phyloP scores from a whole-genome alignment of 2,329 filamentous ascomycete species.

The Fusarium devonianum region DNA sequence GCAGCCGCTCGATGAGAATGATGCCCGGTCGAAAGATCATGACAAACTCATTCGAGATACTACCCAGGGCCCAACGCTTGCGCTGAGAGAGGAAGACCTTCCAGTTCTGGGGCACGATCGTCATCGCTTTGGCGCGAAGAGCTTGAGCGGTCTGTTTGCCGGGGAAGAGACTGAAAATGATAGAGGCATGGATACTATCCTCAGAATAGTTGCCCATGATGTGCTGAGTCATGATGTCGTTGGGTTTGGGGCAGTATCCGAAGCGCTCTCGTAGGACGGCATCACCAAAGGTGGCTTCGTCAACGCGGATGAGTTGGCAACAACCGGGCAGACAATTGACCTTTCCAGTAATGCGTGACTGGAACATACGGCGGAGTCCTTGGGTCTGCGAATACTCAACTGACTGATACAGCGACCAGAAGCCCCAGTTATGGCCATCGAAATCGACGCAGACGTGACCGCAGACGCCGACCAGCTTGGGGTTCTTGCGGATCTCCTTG shows the following conservation, averaged over 20 bases:
- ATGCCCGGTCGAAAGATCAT: slow-evolving; percentile 55
- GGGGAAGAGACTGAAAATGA: slow-evolving; percentile 56
- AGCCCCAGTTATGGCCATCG: slow-evolving; percentile 49
- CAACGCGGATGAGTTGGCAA: slow-evolving; percentile 58
- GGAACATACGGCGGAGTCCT: slow-evolving; percentile 56
- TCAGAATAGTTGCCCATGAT: slow-evolving; percentile 59
- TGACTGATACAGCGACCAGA: slow-evolving; percentile 57
- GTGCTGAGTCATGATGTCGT: slow-evolving; percentile 56
- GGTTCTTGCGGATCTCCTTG: slow-evolving; percentile 51
- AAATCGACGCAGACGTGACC: slow-evolving; percentile 59
- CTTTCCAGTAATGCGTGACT: slow-evolving; percentile 57
- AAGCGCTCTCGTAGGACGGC: slow-evolving; percentile 55
- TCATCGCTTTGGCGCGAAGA: slow-evolving; percentile 55
- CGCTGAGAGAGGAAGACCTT: slow-evolving; percentile 58
- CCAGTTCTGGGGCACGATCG: slow-evolving; percentile 54
- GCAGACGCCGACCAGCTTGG: slow-evolving; percentile 55
- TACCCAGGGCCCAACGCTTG: slow-evolving; percentile 57
- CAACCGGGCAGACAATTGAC: slow-evolving; percentile 58
- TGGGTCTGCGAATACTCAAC: slow-evolving; percentile 58
- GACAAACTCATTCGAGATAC: slow-evolving; percentile 58
- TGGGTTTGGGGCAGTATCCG: slow-evolving; percentile 57
- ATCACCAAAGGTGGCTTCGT: slow-evolving; percentile 58
- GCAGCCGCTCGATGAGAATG: slow-evolving; percentile 52
- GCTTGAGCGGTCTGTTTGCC: slow-evolving; percentile 55
- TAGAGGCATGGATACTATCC: slow-evolving; percentile 57